phyloP scores from a whole-genome alignment of 2,329 filamentous ascomycete genomes.

The Botryotinia convoluta region DNA sequence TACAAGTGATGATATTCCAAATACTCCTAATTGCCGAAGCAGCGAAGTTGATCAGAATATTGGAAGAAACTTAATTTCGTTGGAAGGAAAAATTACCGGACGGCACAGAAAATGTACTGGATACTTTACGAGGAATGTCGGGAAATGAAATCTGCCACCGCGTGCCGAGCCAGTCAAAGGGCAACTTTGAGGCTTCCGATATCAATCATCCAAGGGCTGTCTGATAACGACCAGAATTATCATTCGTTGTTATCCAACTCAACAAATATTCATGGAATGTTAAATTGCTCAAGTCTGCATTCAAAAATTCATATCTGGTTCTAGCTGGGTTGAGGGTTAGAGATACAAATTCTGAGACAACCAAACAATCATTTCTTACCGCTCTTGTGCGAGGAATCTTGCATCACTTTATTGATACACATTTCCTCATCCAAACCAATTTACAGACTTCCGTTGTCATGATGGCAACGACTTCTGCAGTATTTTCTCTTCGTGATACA shows the following conservation, averaged over 20 bases:
- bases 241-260: constrained; percentile 3
- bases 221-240: neutral
- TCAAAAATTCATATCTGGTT: neutral
- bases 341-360: constrained; percentile 10
- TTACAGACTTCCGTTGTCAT: constrained; percentile 2
- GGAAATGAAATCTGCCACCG: neutral
- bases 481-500: constrained; percentile 11
- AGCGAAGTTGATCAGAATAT: neutral
- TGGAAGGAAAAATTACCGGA: neutral
- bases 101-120: neutral
- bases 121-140: constrained; percentile 9
- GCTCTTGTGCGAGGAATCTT: constrained; percentile 20
- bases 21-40: constrained; percentile 7
- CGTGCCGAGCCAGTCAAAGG: constrained; percentile 1
- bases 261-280: neutral
- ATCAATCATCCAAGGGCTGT: neutral
- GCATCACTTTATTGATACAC: constrained; percentile 16
- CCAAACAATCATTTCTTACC: constrained; percentile 14
- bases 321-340: constrained; percentile 5
- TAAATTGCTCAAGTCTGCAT: constrained; percentile 3
- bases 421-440: constrained; percentile 8
- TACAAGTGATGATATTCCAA: constrained; percentile 7
- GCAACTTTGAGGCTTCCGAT: neutral
- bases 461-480: constrained; percentile 8
- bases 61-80: neutral